A percentile compares a stretch with the other conserved stretches of the same genome.
These are phyloP conservation scores for Solanum pinnatisectum DNA, from an alignment of 257 asterid species.

Conservation along the genomic window DNA sequence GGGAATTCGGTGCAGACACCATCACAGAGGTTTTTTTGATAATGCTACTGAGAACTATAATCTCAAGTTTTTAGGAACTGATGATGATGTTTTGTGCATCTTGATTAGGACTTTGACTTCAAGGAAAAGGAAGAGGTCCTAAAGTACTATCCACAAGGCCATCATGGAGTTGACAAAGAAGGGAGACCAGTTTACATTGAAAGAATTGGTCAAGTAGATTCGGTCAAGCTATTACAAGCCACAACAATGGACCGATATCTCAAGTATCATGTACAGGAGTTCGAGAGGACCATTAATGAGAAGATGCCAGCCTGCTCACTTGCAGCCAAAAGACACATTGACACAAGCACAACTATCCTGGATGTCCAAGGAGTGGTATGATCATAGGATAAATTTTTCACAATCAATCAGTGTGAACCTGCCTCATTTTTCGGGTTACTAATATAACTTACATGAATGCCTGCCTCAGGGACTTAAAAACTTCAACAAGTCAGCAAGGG, in stretches of 20 bases:
- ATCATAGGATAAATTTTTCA: not conserved
- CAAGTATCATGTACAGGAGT: slow-evolving; percentile 84
- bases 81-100: not conserved
- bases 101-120: slow-evolving; percentile 58
- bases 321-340: slow-evolving; percentile 77
- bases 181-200: slow-evolving; percentile 91
- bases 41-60: not conserved
- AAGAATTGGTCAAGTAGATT: slow-evolving; percentile 75
- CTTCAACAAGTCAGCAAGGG: slow-evolving; percentile 83
- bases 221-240: slow-evolving; percentile 79
- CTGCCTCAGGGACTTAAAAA: slow-evolving; percentile 70
- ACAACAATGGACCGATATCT: slow-evolving; percentile 80
- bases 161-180: slow-evolving; percentile 87
- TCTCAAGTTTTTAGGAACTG: not conserved
- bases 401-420: not conserved
- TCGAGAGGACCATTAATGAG: slow-evolving; percentile 78
- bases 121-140: slow-evolving; percentile 80
- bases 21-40: slow-evolving; percentile 55
- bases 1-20: slow-evolving; percentile 75
- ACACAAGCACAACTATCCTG: slow-evolving; percentile 91
- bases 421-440: not conserved
- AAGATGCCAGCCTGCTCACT: slow-evolving; percentile 93
- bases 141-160: slow-evolving; percentile 91
- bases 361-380: slow-evolving; percentile 99
- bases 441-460: not conserved